These are phyloP conservation scores for Phaeosphaeria sp. DNA, from an alignment of 2,329 filamentous ascomycete species.

Conservation along the genomic window DNA sequence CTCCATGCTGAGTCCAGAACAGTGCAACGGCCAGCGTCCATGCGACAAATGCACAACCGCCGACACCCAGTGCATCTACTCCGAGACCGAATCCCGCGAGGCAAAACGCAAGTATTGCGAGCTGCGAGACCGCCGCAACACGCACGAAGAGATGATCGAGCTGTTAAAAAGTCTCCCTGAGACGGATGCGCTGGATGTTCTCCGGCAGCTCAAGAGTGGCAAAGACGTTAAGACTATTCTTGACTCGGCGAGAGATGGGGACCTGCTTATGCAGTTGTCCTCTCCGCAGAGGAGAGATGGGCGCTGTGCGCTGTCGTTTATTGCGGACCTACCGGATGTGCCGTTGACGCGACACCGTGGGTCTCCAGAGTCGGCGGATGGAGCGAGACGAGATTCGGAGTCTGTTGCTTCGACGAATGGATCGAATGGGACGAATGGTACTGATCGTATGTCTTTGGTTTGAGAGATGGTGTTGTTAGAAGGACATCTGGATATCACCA, in stretches of 20 bases:
- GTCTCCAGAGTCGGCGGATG: no score
- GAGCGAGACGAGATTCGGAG: no score
- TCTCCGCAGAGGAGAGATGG: no score
- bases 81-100: background rate
- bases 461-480: no score
- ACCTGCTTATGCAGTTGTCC: background rate
- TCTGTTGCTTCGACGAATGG: no score
- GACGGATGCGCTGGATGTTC: background rate
- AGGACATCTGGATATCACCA: no score
- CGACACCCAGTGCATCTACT: background rate
- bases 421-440: no score
- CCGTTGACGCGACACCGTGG: no score
- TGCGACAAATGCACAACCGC: background rate
- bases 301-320: no score
- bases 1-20: background rate
- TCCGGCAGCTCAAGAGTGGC: background rate
- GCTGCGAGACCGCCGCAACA: background rate
- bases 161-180: slow-evolving; percentile 1
- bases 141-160: slow-evolving; percentile 4
- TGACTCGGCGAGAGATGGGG: background rate
- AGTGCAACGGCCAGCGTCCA: background rate
- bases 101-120: background rate
- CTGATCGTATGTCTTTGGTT: no score
- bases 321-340: no score
- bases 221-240: background rate